A percentile compares a stretch with the other conserved stretches of the same genome.
phyloP scores from a whole-genome alignment of 2,329 filamentous ascomycete genomes.

The Cladophialophora chaetospira region DNA sequence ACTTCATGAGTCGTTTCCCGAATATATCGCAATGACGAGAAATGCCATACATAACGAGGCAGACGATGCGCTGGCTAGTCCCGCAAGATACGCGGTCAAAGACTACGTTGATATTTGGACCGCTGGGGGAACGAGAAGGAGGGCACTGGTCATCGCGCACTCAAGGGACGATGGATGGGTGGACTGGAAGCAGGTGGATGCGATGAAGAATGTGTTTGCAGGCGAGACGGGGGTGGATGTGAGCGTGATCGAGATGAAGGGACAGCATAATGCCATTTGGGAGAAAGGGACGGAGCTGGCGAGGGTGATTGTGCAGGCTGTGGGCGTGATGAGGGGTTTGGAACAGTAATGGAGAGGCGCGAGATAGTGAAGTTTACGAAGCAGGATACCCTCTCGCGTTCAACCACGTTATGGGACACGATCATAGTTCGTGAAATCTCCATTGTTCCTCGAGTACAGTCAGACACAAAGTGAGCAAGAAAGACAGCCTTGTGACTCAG shows the following conservation, averaged over 20 bases:
- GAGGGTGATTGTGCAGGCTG: constrained; percentile 35
- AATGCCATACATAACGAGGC: constrained; percentile 45
- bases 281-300: constrained; percentile 44
- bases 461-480: too few species aligned
- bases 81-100: constrained; percentile 34
- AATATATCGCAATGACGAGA: constrained; percentile 45
- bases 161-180: constrained; percentile 47
- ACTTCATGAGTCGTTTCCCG: constrained; percentile 40
- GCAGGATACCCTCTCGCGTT: too few species aligned
- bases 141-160: constrained; percentile 44
- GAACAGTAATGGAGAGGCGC: not conserved
- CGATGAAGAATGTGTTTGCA: constrained; percentile 56
- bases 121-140: constrained; percentile 38
- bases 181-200: constrained; percentile 41
- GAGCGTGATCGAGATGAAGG: constrained; percentile 37
- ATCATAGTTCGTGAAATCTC: too few species aligned
- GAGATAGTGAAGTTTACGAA: not conserved
- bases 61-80: constrained; percentile 44
- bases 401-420: too few species aligned
- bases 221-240: constrained; percentile 43
- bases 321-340: constrained; percentile 20
- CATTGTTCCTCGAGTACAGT: too few species aligned
- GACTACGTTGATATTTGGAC: constrained; percentile 31
- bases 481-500: too few species aligned
- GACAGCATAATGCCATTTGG: constrained; percentile 48